Evolutionary conservation across 768 basidiomycete species (phyloP).

Genomic region (Mrakia gelida): DNA sequence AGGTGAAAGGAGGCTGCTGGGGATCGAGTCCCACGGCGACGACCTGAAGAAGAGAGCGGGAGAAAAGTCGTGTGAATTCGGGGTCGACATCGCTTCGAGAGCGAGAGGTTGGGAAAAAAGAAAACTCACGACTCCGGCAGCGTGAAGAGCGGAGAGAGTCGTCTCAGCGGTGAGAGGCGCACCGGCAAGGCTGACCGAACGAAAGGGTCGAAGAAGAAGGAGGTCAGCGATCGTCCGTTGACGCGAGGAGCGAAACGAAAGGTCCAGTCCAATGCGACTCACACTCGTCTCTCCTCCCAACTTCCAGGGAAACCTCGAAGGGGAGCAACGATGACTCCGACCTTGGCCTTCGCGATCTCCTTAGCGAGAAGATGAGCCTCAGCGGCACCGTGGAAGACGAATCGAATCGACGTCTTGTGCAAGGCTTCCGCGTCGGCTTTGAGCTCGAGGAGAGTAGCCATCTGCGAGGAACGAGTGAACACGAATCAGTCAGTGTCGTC

Average conservation of each 20-base stretch:
- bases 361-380: conserved; percentile 71
- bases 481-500: not conserved
- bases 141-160: conserved; percentile 59
- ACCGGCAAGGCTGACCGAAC: conserved; percentile 51
- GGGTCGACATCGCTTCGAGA: too few relatives aligned
- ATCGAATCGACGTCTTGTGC: not conserved
- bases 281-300: conserved; percentile 64
- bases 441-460: conserved; percentile 21
- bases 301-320: conserved; percentile 55
- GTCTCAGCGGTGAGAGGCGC: conserved; percentile 66
- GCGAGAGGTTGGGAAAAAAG: not conserved
- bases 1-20: not conserved
- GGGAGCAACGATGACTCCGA: conserved; percentile 69
- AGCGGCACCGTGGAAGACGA: conserved; percentile 49
- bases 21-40: not conserved
- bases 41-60: too few relatives aligned
- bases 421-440: conserved; percentile 14
- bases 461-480: not conserved
- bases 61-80: not conserved
- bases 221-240: not conserved
- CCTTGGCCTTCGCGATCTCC: conserved; percentile 60
- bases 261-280: too few relatives aligned
- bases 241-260: too few relatives aligned
- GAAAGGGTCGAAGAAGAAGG: not conserved
- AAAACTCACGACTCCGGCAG: conserved; percentile 48